Percentiles rank a stretch among this genome's conserved stretches.
These are phyloP conservation scores for Wickerhamomyces tratensis DNA, from an alignment of 805 yeast genomes.

Conservation along the genomic window DNA sequence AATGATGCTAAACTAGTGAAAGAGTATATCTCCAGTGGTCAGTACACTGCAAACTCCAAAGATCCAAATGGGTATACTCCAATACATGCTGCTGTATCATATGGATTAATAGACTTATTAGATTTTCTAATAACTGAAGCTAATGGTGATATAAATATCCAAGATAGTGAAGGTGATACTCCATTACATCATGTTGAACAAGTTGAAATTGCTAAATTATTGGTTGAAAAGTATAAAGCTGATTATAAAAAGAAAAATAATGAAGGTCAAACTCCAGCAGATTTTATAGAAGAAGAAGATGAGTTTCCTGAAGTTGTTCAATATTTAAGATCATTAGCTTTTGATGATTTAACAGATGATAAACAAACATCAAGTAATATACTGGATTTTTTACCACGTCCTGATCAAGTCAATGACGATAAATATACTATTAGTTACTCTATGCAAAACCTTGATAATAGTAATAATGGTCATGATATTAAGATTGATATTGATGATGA, in stretches of 20 bases:
- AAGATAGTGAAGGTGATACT: slow-evolving; percentile 88
- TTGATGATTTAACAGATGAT: slow-evolving; percentile 18
- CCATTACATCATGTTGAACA: slow-evolving; percentile 90
- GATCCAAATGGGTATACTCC: slow-evolving; percentile 97
- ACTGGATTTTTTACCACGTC: slow-evolving; percentile 10
- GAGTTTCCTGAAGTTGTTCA: slow-evolving; percentile 73
- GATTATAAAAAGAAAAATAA: slow-evolving; percentile 52
- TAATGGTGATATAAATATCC: slow-evolving; percentile 77
- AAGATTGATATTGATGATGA: slow-evolving; percentile 39
- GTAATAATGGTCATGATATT: slow-evolving; percentile 26
- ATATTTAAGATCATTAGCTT: slow-evolving; percentile 41
- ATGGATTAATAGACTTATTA: slow-evolving; percentile 69
- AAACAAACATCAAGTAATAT: neutral
- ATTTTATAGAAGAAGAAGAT: slow-evolving; percentile 72
- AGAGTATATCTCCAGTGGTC: slow-evolving; percentile 37
- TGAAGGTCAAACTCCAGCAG: slow-evolving; percentile 69
- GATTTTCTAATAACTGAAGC: slow-evolving; percentile 35
- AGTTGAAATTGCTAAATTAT: slow-evolving; percentile 46
- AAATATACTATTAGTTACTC: slow-evolving; percentile 45
- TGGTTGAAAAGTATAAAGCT: slow-evolving; percentile 63
- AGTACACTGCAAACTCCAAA: slow-evolving; percentile 55
- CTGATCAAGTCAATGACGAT: slow-evolving; percentile 18
- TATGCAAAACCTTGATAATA: slow-evolving; percentile 32
- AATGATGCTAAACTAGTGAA: slow-evolving; percentile 55
- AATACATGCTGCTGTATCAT: slow-evolving; percentile 94